Percentiles rank a stretch among this genome's conserved stretches.
Conservation (phyloP, 495 filamentous ascomycete genomes). For the Lasiosphaeris hirsuta region DNA sequence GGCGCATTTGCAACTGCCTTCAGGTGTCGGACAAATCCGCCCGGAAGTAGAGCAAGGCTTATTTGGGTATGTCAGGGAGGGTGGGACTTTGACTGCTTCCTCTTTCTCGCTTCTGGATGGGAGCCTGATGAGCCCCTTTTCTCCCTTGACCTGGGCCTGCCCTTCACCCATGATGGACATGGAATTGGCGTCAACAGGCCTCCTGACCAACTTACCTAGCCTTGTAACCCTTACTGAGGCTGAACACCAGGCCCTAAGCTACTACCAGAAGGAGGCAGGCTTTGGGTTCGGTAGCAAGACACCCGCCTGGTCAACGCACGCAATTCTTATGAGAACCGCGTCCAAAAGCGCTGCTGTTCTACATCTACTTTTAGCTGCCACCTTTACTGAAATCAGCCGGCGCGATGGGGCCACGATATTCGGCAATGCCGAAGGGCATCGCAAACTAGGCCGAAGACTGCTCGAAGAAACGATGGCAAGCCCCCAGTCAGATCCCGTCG, state of each 20-base stretch:
- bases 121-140: not conserved
- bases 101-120: not conserved
- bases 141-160: not conserved
- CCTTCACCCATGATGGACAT: slow-evolving; percentile 11
- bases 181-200: not conserved
- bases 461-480: not conserved
- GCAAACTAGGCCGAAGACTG: slow-evolving; percentile 8
- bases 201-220: slow-evolving; percentile 14
- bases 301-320: slow-evolving; percentile 22
- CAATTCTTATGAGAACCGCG: slow-evolving; percentile 13
- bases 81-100: too few relatives aligned
- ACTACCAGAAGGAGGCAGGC: slow-evolving; percentile 7
- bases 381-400: slow-evolving; percentile 14
- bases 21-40: too few relatives aligned
- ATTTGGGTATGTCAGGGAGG: too few relatives aligned
- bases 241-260: slow-evolving; percentile 15
- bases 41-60: too few relatives aligned
- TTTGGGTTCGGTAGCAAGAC: slow-evolving; percentile 25
- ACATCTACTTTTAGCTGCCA: slow-evolving; percentile 21
- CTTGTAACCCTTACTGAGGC: slow-evolving; percentile 1
- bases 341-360: slow-evolving; percentile 6
- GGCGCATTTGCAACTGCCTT: too few relatives aligned
- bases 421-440: slow-evolving; percentile 13
- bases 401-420: not conserved
- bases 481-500: slow-evolving; percentile 9